Evolutionary conservation across 371 early-diverging fungal genomes (phyloP).

Genomic region (Saksenaea vasiformis): DNA sequence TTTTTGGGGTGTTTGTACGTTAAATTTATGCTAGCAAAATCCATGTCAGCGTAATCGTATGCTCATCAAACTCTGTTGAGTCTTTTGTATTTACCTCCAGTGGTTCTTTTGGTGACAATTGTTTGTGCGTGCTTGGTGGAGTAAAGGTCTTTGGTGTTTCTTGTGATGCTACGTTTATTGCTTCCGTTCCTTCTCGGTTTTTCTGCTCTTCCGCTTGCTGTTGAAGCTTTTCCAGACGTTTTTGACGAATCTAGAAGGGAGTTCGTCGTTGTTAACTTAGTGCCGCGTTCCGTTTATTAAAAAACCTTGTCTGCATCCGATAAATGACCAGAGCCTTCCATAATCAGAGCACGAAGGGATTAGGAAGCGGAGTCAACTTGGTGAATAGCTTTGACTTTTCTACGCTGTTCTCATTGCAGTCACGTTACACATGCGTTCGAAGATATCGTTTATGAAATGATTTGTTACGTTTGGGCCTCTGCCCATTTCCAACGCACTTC

Average conservation of each 20-base stretch:
- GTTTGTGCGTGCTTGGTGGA: not conserved
- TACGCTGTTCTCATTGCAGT: not conserved
- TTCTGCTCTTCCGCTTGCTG: conserved; percentile 37
- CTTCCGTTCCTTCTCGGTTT: conserved; percentile 7
- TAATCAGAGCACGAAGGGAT: not conserved
- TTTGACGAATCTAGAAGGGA: conserved; percentile 65
- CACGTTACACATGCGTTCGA: too few relatives aligned
- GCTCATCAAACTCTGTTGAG: not conserved
- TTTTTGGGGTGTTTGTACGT: not conserved
- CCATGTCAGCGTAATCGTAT: not conserved
- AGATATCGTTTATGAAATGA: too few relatives aligned
- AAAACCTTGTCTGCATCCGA: conserved; percentile 25
- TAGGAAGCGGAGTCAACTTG: not conserved
- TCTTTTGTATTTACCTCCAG: not conserved
- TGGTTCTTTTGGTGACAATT: not conserved
- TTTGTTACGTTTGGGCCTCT: too few relatives aligned
- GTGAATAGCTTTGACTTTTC: not conserved
- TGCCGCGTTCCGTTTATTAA: not conserved
- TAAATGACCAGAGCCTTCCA: conserved; percentile 12
- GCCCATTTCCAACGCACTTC: too few relatives aligned
- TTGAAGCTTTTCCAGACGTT: conserved; percentile 69
- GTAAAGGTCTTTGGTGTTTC: not conserved
- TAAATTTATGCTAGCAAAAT: not conserved
- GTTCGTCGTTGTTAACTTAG: not conserved
- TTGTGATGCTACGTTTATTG: conserved; percentile 2